Evolutionary conservation across 2,329 filamentous ascomycete species (phyloP), one percentile per base, ranked within the genome.

Genomic region (Aspergillus sp.): DNA sequence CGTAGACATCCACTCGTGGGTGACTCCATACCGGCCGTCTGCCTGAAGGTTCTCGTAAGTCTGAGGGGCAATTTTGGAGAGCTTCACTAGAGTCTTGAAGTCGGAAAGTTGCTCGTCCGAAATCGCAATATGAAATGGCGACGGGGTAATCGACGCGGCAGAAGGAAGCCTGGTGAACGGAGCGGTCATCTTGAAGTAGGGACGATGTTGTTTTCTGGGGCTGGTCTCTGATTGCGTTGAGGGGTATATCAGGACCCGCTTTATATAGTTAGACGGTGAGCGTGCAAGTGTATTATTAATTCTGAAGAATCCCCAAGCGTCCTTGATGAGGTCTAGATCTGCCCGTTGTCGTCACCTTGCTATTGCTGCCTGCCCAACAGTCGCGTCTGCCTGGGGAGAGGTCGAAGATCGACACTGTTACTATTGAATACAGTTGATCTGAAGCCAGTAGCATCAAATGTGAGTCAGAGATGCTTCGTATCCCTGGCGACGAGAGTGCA

Each of bases 51-150:
- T 82, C 60, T 84, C 81, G 45, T 75, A 84, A 2, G 79, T 80
- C 4, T 70, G 67, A 1, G 81, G 79, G 1, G 76, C 81, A 15
- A 84, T 70, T 53, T 77, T 81, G 3, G 81, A 80, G 6, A 82
- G 68, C 53, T 73, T 73, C 9, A 84, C 64, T 1, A 84, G 70
- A 4, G 77, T 72, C 58, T 77, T 74, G 59, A 84, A 77, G 21
- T 81, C 77, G 14, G 74, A 61, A 2, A 84, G 60, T 40, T 79
- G 74, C 27, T 76, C 68, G 6, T 82, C 77, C 0, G 77, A 65
- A 7, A 82, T 68, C 7, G 72, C 61, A 33, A 78, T 69, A 15
- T 69, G 76, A 68, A 81, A 83, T 0, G 77, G 76, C 17, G 70
- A 72, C 6, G 74, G 71, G 14, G 72, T 55, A 11, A 76, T 65